Conservation (phyloP, 2,329 filamentous ascomycete genomes). For the Fonsecaea pedrosoi region DNA sequence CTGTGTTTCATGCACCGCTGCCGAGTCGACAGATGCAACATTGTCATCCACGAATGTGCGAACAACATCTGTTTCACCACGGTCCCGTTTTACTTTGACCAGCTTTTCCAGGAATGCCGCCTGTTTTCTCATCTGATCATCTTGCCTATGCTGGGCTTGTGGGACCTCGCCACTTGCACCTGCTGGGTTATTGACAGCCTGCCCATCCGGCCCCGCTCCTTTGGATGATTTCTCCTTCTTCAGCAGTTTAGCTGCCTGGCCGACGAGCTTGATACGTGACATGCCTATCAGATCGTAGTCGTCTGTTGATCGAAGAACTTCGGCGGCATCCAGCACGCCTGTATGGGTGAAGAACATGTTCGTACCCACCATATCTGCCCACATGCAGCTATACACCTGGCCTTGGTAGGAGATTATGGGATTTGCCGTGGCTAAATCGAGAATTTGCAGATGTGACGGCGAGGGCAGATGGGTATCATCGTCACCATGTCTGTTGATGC, state of each 20-base stretch:
- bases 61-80: slow-evolving; percentile 71
- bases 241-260: slow-evolving; percentile 67
- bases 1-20: slow-evolving; percentile 40
- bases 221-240: slow-evolving; percentile 43
- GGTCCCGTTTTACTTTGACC: slow-evolving; percentile 68
- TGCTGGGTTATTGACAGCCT: slow-evolving; percentile 11
- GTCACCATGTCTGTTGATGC: slow-evolving; percentile 44
- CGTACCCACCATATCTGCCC: slow-evolving; percentile 83
- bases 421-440: slow-evolving; percentile 78
- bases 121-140: slow-evolving; percentile 48
- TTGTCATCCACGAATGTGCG: slow-evolving; percentile 51
- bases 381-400: slow-evolving; percentile 77
- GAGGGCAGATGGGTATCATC: slow-evolving; percentile 45
- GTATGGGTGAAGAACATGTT: slow-evolving; percentile 74
- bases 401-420: slow-evolving; percentile 82
- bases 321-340: slow-evolving; percentile 53
- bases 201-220: slow-evolving; percentile 13
- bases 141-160: slow-evolving; percentile 15
- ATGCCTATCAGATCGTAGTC: slow-evolving; percentile 75
- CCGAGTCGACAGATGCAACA: slow-evolving; percentile 47
- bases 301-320: slow-evolving; percentile 44
- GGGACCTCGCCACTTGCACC: slow-evolving; percentile 6
- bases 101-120: slow-evolving; percentile 68
- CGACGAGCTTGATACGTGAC: slow-evolving; percentile 72
- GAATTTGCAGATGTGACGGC: slow-evolving; percentile 68